Evolutionary conservation across 306 rosid genomes (phyloP), one percentile per base, ranked within the genome.

Genomic region (Quercus rubra): DNA sequence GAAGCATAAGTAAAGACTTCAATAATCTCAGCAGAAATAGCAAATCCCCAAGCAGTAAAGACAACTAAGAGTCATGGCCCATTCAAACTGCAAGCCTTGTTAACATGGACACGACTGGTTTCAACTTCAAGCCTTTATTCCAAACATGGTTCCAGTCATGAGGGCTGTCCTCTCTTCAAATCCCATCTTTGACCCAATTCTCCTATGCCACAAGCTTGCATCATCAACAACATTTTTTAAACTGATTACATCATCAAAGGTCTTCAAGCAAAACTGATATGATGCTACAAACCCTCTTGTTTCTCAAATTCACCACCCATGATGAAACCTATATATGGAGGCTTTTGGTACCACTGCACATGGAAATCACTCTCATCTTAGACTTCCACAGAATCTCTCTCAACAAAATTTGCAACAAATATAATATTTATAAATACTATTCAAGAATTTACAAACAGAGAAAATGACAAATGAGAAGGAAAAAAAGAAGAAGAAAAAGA

Each of bases 91-190:
- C 86, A 88, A 21, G 80, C 74, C 62, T 71, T 71, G 75, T 89
- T 92, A 70, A 94, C 94, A 88, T 94, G 90, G 6, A 83, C 90
- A 31, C 20, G 55, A 12, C 92, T 90, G 0, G 79, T 83, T 38
- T 75, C 81, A 52, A 91, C 23, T 73, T 77, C 21, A 92, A 18
- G 57, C 75, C 62, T 76, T 81, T 89, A 94, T 92, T 68, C 96
- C 98, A 55, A 86, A 94, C 96, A 88, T 86, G 13, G 98, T 86
- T 69, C 96, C 91, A 74, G 87, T 78, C 97, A 91, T 89, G 43
- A 92, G 41, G 41, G 9, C 41, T 35, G 9, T 35, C 41, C 41
- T 6, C 41, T 35, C 9, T 35, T 35, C 41, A 35, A 35, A 35
- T 35, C 8, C 41, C 9, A 35, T 35, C 41, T 35, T 35, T 35